A percentile compares a stretch with the other conserved stretches of the same genome.
phyloP scores from a whole-genome alignment of 2,329 filamentous ascomycete genomes.

The Fusarium multiceps region DNA sequence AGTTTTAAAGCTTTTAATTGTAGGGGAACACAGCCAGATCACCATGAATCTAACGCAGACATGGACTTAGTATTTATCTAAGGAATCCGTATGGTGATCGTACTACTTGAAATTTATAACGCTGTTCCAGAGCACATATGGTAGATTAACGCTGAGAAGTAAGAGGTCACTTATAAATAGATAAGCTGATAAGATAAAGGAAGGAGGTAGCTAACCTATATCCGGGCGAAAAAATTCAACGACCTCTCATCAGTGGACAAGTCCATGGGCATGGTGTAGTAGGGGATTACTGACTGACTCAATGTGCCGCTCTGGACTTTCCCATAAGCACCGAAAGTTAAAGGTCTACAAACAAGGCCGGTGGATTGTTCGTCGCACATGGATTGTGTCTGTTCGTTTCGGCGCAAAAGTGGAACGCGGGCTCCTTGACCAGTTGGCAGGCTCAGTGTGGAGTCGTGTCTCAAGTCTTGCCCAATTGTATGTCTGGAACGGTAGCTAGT shows the following conservation, averaged over 20 bases:
- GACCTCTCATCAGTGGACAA: neutral
- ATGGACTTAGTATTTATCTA: too few relatives aligned
- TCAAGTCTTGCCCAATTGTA: too few relatives aligned
- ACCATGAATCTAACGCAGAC: too few relatives aligned
- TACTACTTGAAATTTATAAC: too few relatives aligned
- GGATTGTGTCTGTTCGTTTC: neutral
- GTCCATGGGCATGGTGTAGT: neutral
- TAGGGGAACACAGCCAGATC: too few relatives aligned
- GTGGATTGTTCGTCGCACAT: neutral
- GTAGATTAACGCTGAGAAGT: too few relatives aligned
- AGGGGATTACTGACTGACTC: neutral
- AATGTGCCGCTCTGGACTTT: neutral
- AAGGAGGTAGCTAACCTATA: neutral
- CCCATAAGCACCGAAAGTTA: neutral
- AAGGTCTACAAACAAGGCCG: neutral
- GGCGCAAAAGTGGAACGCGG: too few relatives aligned
- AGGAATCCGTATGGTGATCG: too few relatives aligned
- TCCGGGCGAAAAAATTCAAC: neutral
- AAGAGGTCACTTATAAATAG: neutral
- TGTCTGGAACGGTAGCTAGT: neutral
- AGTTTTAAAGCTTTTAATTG: too few relatives aligned
- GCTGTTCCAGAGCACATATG: too few relatives aligned
- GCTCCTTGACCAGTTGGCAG: too few relatives aligned
- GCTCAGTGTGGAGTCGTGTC: too few relatives aligned
- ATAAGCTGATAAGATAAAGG: neutral